Conservation (phyloP, 2,329 filamentous ascomycete species). For the Aspergillus persii region DNA sequence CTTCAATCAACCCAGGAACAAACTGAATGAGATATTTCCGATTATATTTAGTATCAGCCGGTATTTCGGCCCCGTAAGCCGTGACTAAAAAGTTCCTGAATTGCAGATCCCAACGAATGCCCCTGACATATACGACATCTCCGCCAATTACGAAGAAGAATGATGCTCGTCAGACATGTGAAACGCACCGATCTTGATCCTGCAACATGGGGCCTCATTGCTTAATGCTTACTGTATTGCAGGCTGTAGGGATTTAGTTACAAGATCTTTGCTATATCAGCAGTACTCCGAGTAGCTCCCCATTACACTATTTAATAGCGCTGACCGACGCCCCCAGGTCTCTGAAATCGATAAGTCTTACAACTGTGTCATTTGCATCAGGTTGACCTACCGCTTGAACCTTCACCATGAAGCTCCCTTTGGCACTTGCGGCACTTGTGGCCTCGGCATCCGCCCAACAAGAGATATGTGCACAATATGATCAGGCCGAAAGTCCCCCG, state of each 20-base stretch:
- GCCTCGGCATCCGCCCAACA: background rate
- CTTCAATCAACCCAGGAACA: too few relatives aligned
- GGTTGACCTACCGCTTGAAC: too few relatives aligned
- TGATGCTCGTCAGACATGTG: background rate
- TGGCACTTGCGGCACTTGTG: background rate
- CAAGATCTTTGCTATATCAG: too few relatives aligned
- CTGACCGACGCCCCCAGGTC: background rate
- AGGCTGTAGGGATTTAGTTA: background rate
- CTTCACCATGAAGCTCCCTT: background rate
- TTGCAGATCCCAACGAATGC: background rate
- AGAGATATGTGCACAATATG: background rate
- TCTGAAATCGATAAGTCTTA: background rate
- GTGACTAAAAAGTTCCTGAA: background rate
- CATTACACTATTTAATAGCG: background rate
- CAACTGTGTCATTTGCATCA: background rate
- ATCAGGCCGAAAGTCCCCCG: too few relatives aligned
- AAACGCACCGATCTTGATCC: background rate
- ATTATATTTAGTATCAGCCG: background rate
- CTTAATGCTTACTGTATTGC: background rate
- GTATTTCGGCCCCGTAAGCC: background rate
- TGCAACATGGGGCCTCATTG: background rate
- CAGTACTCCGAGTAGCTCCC: too few relatives aligned
- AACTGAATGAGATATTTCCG: constrained; percentile 10
- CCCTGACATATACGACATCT: background rate
- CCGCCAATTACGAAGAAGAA: background rate